These are phyloP conservation scores for Spergularia marina DNA, from an alignment of 148 eudicot species.

Conservation along the genomic window DNA sequence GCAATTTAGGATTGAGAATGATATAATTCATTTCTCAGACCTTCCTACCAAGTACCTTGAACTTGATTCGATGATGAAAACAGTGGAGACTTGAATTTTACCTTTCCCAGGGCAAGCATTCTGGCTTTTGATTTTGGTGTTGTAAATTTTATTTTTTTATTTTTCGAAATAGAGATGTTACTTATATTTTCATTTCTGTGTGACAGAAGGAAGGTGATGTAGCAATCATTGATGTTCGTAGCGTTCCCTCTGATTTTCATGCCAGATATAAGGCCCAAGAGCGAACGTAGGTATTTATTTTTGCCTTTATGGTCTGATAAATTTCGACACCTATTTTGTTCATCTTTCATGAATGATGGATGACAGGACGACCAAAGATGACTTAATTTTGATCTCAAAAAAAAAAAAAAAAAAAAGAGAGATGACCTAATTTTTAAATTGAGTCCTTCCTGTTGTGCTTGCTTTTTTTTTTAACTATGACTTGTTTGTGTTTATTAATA, in stretches of 20 bases:
- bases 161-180: not conserved
- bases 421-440: not conserved
- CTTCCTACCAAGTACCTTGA: not conserved
- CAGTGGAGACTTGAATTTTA: not conserved
- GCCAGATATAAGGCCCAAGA: slow-evolving; percentile 92
- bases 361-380: not conserved
- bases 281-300: slow-evolving; percentile 87
- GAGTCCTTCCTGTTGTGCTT: not conserved
- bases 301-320: not conserved
- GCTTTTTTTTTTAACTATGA: not conserved
- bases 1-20: not conserved
- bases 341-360: slow-evolving; percentile 4
- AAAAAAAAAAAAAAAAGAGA: not conserved
- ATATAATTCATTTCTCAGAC: not conserved
- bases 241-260: slow-evolving; percentile 80
- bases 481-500: not conserved
- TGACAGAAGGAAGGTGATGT: slow-evolving; percentile 84
- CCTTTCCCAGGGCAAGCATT: not conserved
- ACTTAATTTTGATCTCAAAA: not conserved
- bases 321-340: not conserved
- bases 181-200: slow-evolving; percentile 18
- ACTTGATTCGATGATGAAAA: not conserved
- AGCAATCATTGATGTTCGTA: slow-evolving; percentile 64
- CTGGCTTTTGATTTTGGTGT: not conserved
- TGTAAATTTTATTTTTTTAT: not conserved